Conservation (phyloP, 2,329 filamentous ascomycete species). For the Pezicula radicicola region DNA sequence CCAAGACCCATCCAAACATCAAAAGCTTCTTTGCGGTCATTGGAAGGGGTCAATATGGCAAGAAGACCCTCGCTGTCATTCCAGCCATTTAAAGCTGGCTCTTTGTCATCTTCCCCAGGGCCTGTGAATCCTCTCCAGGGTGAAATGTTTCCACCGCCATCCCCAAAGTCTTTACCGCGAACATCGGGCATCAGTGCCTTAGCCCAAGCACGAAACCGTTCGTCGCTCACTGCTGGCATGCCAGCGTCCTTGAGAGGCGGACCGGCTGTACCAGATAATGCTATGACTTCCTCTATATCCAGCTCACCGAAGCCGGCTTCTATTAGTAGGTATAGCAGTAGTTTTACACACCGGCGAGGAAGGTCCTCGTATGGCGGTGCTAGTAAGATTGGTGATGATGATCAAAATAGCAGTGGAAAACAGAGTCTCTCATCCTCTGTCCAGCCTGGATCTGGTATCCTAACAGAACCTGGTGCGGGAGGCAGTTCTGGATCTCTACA, state of each 20-base stretch:
- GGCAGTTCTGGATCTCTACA: constrained; percentile 65
- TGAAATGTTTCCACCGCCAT: constrained; percentile 41
- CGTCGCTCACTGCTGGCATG: constrained; percentile 72
- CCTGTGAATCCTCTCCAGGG: constrained; percentile 26
- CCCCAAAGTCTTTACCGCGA: constrained; percentile 50
- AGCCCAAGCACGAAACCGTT: constrained; percentile 63
- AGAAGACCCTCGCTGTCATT: constrained; percentile 85
- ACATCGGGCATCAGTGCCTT: constrained; percentile 45
- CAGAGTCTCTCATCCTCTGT: constrained; percentile 69
- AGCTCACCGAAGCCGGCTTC: constrained; percentile 77
- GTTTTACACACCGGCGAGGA: constrained; percentile 81
- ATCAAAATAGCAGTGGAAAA: constrained; percentile 77
- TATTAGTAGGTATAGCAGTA: constrained; percentile 87
- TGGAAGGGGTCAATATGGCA: constrained; percentile 48
- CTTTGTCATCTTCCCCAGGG: constrained; percentile 84
- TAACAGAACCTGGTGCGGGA: constrained; percentile 67
- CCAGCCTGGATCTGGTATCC: constrained; percentile 74
- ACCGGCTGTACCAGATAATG: constrained; percentile 58
- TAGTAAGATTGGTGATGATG: constrained; percentile 64
- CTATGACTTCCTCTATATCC: constrained; percentile 62
- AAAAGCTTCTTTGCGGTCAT: constrained; percentile 33
- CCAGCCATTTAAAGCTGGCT: constrained; percentile 94
- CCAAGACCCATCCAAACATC: constrained; percentile 26
- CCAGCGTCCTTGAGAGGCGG: constrained; percentile 69
- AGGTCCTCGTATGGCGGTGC: constrained; percentile 74